Evolutionary conservation across 148 eudicot genomes (phyloP), one percentile per base, ranked within the genome.

Genomic region (Agrostemma githago): DNA sequence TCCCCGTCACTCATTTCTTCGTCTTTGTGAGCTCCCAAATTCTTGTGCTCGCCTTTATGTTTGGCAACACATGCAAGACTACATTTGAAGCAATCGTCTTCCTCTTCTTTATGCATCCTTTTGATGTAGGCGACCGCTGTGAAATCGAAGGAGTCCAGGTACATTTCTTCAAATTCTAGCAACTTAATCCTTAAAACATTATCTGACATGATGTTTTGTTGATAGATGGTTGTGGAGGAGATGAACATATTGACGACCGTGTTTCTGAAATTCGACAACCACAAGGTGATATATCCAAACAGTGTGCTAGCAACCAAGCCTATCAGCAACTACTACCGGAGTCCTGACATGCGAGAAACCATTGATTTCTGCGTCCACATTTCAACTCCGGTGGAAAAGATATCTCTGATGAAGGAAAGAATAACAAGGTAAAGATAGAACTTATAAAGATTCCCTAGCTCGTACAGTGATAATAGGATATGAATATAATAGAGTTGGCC

Each of bases 311-410:
- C 97, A 42, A 92, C 95, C 41, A 88, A 86, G 78, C 89, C 92
- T 19, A 89, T 92, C 71, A 38, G 84, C 64, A 92, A 92, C 72
- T 92, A 88, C 76, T 89, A 88, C 66, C 83, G 97, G 34, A 92
- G 97, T 79, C 95, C 97, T 38, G 90, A 92, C 66, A 87, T 89
- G 97, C 92, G 95, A 80, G 97, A 92, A 75, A 83, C 84, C 19
- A 72, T 92, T 44, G 91, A 92, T 70, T 92, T 92, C 70, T 83
- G 82, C 9, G 88, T 88, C 63, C 92, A 85, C 70, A 62, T 89
- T 39, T 88, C 97, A n/a, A 89, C 95, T 79, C 89, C 91, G 0
- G 67, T 77, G 16, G 97, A 92, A 73, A 92, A 85, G 84, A 79
- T 92, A 15, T 76, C 89, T 12, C 34, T 74, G 44, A 92, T 92